Base-by-base conservation (phyloP, 306 rosid species). In the Pachyrhizus erosus region DNA sequence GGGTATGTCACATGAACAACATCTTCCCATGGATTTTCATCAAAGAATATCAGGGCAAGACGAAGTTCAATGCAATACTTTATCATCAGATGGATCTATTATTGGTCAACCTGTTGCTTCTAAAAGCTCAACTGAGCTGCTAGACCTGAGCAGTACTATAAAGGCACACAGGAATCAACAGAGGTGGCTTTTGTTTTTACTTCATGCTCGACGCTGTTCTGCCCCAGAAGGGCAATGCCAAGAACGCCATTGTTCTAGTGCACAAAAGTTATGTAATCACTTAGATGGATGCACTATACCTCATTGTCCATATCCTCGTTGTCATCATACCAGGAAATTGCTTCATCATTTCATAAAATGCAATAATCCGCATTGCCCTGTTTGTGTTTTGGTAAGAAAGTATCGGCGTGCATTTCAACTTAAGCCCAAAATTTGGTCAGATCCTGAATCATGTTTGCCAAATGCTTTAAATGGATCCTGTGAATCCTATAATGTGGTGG, bases 111-210 rank as follows among this genome's bases (percentile, higher is more conserved):
- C 86, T 80, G 92, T 78, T 80, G 76, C 81, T 24, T 64, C 90
- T 65, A 87, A 89, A 84, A 86, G 81, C 65, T 76, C 85, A 48
- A 37, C 89, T 73, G 89, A 84, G 83, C 83, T 79, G 58, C 81
- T 75, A 51, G 92, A 87, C 82, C 42, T 86, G 8, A 67, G 66
- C 9, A 75, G 37, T 83, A 75, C 65, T 64, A 49, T 55, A n/a
- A 77, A 84, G 23, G 88, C 84, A 18, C 92, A 84, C 68, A 73
- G 78, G 80, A 91, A 92, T 86, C 99, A 96, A 80, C 98, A 90
- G 79, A 91, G 86, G 80, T 96, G 99, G 99, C 97, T 96, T 86
- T 80, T 96, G 81, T 96, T 96, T 87, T 83, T 96, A 68, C 84
- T 87, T 57, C 99, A 96, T 87, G 99, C 99, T 21, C 91, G 94